Conservation (phyloP, 768 basidiomycete species). For the Serendipita vermifera region DNA sequence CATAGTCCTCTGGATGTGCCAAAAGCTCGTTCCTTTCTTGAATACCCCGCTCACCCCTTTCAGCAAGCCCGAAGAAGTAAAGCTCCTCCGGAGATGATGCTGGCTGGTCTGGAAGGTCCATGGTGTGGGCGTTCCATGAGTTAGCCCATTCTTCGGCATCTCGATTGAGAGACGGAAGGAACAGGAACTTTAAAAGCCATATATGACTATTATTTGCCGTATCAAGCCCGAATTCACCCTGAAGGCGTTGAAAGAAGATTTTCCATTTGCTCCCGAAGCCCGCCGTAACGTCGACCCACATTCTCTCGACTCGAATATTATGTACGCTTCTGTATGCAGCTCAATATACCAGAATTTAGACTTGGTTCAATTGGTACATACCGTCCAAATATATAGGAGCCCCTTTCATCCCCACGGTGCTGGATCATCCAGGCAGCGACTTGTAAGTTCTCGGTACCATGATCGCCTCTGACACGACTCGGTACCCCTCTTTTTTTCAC, state of each 20-base stretch:
- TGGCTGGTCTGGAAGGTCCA: conserved; percentile 17
- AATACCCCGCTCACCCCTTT: conserved; percentile 23
- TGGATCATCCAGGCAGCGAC: conserved; percentile 17
- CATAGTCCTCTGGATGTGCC: conserved; percentile 13
- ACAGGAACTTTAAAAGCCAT: conserved; percentile 31
- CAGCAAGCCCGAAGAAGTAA: conserved; percentile 24
- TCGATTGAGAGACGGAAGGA: conserved; percentile 23
- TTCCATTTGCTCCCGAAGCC: conserved; percentile 30
- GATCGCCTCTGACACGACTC: conserved; percentile 18
- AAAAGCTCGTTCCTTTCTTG: neutral
- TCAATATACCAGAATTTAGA: neutral
- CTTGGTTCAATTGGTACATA: neutral
- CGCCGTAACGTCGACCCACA: conserved; percentile 29
- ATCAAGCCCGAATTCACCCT: conserved; percentile 23
- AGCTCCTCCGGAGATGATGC: conserved; percentile 21
- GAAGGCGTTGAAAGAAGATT: conserved; percentile 37
- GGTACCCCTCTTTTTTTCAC: conserved; percentile 23
- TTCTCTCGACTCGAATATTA: conserved; percentile 29
- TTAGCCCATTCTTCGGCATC: conserved; percentile 24
- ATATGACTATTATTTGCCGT: conserved; percentile 22
- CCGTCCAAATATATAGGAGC: conserved; percentile 20
- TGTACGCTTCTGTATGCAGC: conserved; percentile 26
- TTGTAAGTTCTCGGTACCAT: conserved; percentile 15
- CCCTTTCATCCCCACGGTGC: conserved; percentile 11
- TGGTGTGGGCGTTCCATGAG: conserved; percentile 27